Conservation (phyloP, 139 green algal genomes). For the Ostreobium quekettii region DNA sequence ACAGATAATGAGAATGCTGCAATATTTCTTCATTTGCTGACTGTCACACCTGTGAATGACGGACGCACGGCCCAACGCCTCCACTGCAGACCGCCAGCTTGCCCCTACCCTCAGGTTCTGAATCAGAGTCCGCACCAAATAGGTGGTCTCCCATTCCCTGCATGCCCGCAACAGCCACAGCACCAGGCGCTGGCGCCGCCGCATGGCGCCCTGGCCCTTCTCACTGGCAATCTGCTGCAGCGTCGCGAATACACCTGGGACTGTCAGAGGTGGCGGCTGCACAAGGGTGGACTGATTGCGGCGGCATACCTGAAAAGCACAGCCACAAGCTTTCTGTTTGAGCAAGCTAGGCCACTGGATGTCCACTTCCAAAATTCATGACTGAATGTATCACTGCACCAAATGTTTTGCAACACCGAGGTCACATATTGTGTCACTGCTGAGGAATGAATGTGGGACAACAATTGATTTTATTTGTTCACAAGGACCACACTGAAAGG, state of each 20-base stretch:
- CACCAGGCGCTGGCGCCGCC: conserved; percentile 40
- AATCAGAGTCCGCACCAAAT: conserved; percentile 66
- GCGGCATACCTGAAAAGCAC: conserved; percentile 37
- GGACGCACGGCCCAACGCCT: conserved; percentile 54
- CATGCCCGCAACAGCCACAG: conserved; percentile 51
- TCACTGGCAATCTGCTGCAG: conserved; percentile 42
- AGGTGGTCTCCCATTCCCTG: conserved; percentile 58
- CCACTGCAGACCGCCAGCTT: conserved; percentile 69
- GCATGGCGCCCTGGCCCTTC: conserved; percentile 35
- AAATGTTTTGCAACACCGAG: not conserved
- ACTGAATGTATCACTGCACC: not conserved
- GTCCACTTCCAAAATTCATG: not conserved
- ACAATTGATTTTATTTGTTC: no score
- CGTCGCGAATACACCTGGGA: conserved; percentile 44
- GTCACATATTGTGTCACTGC: not conserved
- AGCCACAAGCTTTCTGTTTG: not conserved
- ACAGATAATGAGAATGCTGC: no score
- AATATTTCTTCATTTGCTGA: no score
- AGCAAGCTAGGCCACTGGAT: not conserved
- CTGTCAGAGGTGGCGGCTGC: conserved; percentile 49
- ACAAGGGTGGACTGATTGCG: conserved; percentile 54
- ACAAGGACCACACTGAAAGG: no score
- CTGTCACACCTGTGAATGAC: conserved; percentile 40
- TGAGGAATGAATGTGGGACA: no score
- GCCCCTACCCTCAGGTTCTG: conserved; percentile 81